Evolutionary conservation across 75 land plant species (phyloP).

Genomic region (Cupressus sempervirens): DNA sequence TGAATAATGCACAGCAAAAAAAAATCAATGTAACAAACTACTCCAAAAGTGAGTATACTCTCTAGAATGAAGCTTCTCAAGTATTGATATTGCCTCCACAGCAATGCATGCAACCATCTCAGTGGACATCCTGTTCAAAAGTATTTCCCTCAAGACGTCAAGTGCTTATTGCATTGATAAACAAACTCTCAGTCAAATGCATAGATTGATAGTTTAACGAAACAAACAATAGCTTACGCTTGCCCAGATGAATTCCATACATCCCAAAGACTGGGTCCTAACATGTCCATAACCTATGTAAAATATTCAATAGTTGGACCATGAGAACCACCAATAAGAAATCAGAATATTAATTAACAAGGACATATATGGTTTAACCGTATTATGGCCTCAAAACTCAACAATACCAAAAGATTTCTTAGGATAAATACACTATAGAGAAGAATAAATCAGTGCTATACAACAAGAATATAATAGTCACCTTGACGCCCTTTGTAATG

Average conservation of each 20-base stretch:
- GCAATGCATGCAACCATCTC: slow-evolving; percentile 97
- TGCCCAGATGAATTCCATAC: slow-evolving; percentile 90
- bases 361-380: neutral
- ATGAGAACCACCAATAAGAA: neutral
- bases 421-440: neutral
- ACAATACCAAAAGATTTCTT: neutral
- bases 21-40: neutral
- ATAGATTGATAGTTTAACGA: slow-evolving; percentile 8
- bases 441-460: neutral
- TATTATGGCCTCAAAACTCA: neutral
- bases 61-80: slow-evolving; percentile 84
- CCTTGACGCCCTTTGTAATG: slow-evolving; percentile 95
- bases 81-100: slow-evolving; percentile 89
- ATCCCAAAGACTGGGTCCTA: slow-evolving; percentile 95
- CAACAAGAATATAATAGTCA: slow-evolving; percentile 83
- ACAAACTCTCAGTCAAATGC: neutral
- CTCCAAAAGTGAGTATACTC: slow-evolving; percentile 40
- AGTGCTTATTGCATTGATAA: neutral
- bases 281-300: slow-evolving; percentile 88
- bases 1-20: neutral
- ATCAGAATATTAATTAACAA: neutral
- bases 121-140: slow-evolving; percentile 74
- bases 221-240: slow-evolving; percentile 53
- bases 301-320: neutral
- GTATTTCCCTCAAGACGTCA: neutral